These are phyloP conservation scores for Choanephora cucurbitarum DNA, from an alignment of 371 early-diverging fungal species.

Conservation along the genomic window DNA sequence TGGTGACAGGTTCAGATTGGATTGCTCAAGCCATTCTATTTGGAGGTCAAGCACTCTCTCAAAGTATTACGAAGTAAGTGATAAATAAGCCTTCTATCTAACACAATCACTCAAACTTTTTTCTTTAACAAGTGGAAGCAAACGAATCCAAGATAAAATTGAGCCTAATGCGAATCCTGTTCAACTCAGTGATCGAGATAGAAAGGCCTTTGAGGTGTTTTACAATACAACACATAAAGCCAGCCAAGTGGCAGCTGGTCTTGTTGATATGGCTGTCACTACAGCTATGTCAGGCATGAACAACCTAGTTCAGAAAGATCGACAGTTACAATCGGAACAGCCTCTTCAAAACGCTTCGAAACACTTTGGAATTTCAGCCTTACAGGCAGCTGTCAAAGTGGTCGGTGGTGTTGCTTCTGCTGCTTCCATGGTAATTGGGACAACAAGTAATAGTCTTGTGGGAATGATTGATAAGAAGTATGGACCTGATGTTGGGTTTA, in stretches of 20 bases:
- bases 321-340: conserved; percentile 16
- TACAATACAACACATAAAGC: conserved; percentile 30
- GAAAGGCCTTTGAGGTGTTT: conserved; percentile 30
- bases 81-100: background rate
- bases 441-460: conserved; percentile 35
- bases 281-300: conserved; percentile 26
- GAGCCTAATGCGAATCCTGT: conserved; percentile 27
- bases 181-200: conserved; percentile 28
- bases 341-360: conserved; percentile 28
- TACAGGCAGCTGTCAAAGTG: conserved; percentile 36
- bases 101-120: background rate
- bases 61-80: conserved; percentile 26
- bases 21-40: conserved; percentile 33
- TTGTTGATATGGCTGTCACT: conserved; percentile 30
- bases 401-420: conserved; percentile 38
- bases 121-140: conserved; percentile 17
- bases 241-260: conserved; percentile 15
- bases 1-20: conserved; percentile 43
- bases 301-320: conserved; percentile 14
- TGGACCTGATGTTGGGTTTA: conserved; percentile 39
- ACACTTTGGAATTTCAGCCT: conserved; percentile 38
- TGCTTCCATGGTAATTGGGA: conserved; percentile 25
- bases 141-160: conserved; percentile 23
- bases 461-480: conserved; percentile 42
- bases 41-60: conserved; percentile 35